Conservation (phyloP, 1,284 basidiomycete genomes). For the Cystobasidium sp. region DNA sequence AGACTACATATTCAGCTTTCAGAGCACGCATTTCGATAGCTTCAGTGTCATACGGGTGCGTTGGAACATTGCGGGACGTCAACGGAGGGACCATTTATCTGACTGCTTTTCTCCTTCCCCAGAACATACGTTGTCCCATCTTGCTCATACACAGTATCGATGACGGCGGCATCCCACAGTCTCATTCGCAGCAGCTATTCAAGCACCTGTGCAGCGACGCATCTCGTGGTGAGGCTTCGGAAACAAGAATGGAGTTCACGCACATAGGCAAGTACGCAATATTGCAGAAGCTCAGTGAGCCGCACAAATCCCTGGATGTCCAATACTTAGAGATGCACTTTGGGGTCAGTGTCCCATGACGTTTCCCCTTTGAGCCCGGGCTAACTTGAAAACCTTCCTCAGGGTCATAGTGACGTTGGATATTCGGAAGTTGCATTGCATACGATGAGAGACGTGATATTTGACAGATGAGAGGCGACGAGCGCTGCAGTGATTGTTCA, state of each 20-base stretch:
- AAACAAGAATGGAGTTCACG: background rate
- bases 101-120: conserved; percentile 37
- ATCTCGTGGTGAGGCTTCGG: background rate
- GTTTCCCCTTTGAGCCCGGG: background rate
- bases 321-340: conserved; percentile 26
- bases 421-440: conserved; percentile 32
- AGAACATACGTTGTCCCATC: conserved; percentile 69
- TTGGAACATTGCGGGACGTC: conserved; percentile 19
- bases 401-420: conserved; percentile 32
- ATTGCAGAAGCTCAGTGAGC: background rate
- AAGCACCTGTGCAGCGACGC: conserved; percentile 57
- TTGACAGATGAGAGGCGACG: background rate
- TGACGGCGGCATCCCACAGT: conserved; percentile 77
- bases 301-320: background rate
- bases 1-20: conserved; percentile 66
- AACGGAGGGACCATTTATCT: conserved; percentile 1
- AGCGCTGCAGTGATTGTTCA: background rate
- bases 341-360: background rate
- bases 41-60: conserved; percentile 66
- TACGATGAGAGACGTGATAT: conserved; percentile 22
- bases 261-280: background rate
- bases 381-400: background rate
- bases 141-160: conserved; percentile 78
- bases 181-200: conserved; percentile 76
- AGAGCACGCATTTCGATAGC: conserved; percentile 72